Conservation (phyloP, 176 grass and related monocot species). For the maize (Zea mays) region DNA sequence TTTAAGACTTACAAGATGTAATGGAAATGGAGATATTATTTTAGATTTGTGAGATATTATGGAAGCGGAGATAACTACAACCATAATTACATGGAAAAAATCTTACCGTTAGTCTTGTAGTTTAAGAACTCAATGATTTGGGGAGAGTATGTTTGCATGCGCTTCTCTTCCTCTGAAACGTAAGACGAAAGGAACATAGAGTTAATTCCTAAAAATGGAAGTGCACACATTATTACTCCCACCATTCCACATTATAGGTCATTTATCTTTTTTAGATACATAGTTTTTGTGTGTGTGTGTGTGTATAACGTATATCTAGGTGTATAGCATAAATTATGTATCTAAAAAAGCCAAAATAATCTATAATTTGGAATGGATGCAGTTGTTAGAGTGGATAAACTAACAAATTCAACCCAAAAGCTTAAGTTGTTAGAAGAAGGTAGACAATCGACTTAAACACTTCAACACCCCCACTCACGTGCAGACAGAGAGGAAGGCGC, state of each 20-base stretch:
- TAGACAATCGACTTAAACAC: too few species aligned
- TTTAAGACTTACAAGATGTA: constrained; percentile 13
- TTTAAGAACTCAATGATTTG: constrained; percentile 58
- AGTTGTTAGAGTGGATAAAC: too few species aligned
- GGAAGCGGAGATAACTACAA: background rate
- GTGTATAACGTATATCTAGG: background rate
- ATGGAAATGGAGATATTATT: background rate
- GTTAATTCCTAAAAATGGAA: constrained; percentile 32
- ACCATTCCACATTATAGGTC: background rate
- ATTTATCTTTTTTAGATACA: background rate
- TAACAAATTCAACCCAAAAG: too few species aligned
- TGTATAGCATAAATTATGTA: background rate
- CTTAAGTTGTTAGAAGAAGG: too few species aligned
- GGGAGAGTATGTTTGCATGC: constrained; percentile 50
- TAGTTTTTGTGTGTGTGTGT: background rate
- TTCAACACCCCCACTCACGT: too few species aligned
- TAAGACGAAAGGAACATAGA: constrained; percentile 28
- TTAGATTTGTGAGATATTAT: background rate
- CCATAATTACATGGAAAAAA: background rate
- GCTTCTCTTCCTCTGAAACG: constrained; percentile 69
- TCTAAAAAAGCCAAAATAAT: background rate
- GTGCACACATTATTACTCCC: background rate
- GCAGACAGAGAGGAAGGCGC: too few species aligned
- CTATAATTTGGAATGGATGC: background rate
- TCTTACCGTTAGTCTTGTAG: constrained; percentile 50